Percentiles rank a stretch among this genome's conserved stretches.
Conservation (phyloP, 495 filamentous ascomycete species). For the Pyronema domesticum region DNA sequence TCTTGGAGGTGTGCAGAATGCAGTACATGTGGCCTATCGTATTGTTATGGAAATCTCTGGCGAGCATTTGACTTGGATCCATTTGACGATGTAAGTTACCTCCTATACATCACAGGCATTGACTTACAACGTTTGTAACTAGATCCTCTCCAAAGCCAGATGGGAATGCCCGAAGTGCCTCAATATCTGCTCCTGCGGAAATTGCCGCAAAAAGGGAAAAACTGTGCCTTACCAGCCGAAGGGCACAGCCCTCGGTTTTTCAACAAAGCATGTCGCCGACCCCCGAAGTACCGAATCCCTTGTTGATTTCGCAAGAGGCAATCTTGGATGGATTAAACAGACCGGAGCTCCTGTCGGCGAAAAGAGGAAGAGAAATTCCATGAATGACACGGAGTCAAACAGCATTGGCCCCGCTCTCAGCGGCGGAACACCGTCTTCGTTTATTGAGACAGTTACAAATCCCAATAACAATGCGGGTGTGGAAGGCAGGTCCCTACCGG, state of each 20-base stretch:
- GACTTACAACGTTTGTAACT: not conserved
- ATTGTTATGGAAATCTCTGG: slow-evolving; percentile 79
- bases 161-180: slow-evolving; percentile 83
- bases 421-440: not conserved
- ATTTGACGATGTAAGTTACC: slow-evolving; percentile 14
- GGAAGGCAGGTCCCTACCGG: slow-evolving; percentile 4
- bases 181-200: slow-evolving; percentile 65
- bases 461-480: not conserved
- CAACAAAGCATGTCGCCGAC: slow-evolving; percentile 75
- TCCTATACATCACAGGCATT: not conserved
- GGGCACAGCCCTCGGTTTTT: slow-evolving; percentile 68
- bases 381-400: not conserved
- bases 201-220: slow-evolving; percentile 43
- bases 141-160: slow-evolving; percentile 44
- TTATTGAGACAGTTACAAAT: not conserved
- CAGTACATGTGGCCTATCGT: slow-evolving; percentile 49
- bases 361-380: not conserved
- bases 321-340: slow-evolving; percentile 50
- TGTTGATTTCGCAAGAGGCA: slow-evolving; percentile 69
- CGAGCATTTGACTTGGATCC: slow-evolving; percentile 79
- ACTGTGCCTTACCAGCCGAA: slow-evolving; percentile 63
- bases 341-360: not conserved
- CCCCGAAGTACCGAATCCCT: slow-evolving; percentile 70
- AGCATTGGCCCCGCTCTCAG: not conserved
- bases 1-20: slow-evolving; percentile 69